Evolutionary conservation across 352 stramenopile genomes (phyloP).

Genomic region (Pythium monospermum): DNA sequence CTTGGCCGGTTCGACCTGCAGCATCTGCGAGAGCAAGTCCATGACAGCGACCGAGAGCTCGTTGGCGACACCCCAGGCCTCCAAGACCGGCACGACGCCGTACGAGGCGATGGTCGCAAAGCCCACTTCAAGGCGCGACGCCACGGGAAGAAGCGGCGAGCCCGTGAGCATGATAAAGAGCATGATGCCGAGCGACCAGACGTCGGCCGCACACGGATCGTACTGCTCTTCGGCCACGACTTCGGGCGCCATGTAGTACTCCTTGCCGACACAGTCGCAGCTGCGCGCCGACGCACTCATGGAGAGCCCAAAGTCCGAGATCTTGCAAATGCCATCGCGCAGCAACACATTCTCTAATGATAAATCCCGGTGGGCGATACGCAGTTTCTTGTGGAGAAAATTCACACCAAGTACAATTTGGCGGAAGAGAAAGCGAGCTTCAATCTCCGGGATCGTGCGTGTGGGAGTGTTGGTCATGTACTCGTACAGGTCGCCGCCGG

Average conservation of each 20-base stretch:
- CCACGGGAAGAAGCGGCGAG: conserved; percentile 27
- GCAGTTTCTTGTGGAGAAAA: conserved; percentile 20
- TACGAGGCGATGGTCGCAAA: conserved; percentile 26
- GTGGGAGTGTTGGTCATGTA: not conserved
- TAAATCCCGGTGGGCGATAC: conserved; percentile 29
- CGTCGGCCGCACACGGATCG: conserved; percentile 31
- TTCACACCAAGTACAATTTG: conserved; percentile 23
- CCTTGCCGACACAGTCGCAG: conserved; percentile 6
- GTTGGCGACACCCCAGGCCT: not conserved
- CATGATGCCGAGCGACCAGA: conserved; percentile 44
- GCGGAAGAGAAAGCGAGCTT: conserved; percentile 8
- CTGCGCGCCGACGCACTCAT: conserved; percentile 20
- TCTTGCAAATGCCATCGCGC: conserved; percentile 24
- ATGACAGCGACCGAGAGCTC: conserved; percentile 12
- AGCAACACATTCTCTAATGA: conserved; percentile 35
- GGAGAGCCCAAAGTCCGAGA: conserved; percentile 35
- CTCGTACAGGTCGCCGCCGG: conserved; percentile 21
- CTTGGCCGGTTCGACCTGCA: conserved; percentile 32
- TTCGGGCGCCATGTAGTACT: conserved; percentile 29
- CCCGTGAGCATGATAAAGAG: conserved; percentile 42
- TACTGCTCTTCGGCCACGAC: conserved; percentile 18
- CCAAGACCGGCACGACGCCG: conserved; percentile 17
- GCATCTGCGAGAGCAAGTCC: conserved; percentile 43
- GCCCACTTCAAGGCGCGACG: conserved; percentile 18
- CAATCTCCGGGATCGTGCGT: not conserved